These are phyloP conservation scores for Auricularia sp. DNA, from an alignment of 768 basidiomycete species.

Conservation along the genomic window DNA sequence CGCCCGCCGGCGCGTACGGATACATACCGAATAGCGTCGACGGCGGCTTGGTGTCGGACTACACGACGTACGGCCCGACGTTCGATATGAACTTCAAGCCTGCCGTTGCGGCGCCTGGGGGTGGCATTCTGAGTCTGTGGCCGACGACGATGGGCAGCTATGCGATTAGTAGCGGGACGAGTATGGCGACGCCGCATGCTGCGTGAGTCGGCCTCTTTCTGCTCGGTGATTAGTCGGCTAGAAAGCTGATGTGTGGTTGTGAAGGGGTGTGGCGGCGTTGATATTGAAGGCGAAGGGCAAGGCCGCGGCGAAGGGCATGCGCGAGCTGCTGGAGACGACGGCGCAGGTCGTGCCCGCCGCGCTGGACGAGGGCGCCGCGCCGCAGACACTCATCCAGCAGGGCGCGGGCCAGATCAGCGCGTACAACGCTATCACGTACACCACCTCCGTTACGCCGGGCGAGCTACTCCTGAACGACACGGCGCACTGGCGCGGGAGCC, in stretches of 20 bases:
- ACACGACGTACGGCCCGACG: conserved; percentile 24
- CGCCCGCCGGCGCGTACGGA: background rate
- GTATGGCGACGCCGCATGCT: background rate
- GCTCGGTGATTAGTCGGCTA: too few species aligned
- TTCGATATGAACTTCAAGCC: conserved; percentile 20
- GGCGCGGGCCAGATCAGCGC: conserved; percentile 21
- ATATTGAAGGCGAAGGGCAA: conserved; percentile 11
- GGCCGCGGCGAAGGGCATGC: background rate
- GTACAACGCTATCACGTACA: conserved; percentile 24
- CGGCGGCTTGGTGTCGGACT: conserved; percentile 19
- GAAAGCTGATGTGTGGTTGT: background rate
- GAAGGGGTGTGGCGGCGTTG: conserved; percentile 11
- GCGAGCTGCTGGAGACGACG: conserved; percentile 13
- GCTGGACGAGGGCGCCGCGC: conserved; percentile 3
- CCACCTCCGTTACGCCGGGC: conserved; percentile 21
- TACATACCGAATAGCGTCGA: conserved; percentile 16
- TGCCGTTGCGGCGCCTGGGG: conserved; percentile 9
- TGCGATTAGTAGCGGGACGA: background rate
- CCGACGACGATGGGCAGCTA: conserved; percentile 8
- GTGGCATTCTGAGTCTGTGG: conserved; percentile 12
- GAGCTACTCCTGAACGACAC: conserved; percentile 33
- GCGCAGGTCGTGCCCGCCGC: conserved; percentile 3
- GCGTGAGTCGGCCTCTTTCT: background rate
- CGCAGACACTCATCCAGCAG: conserved; percentile 11
- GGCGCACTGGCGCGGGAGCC: conserved; percentile 14